Base-by-base conservation (phyloP, 345 rosid species). In the Hibiscus mutabilis region DNA sequence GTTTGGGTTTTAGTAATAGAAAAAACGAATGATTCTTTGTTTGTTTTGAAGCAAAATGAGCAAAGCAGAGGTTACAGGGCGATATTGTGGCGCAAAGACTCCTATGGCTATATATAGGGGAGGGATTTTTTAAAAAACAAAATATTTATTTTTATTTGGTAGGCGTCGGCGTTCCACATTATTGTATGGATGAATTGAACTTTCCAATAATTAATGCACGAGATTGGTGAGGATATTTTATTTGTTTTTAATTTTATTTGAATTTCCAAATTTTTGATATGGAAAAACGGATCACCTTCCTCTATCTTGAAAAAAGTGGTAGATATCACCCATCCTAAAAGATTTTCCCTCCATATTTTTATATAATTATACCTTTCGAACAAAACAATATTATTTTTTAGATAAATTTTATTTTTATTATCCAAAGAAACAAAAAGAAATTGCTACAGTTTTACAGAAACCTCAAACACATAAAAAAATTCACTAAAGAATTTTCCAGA, bases 121-220 rank as follows among this genome's bases (percentile, higher is more conserved):
- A 10, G 24, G 9, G 44, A 5, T 35, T 68, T 53, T 56, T 56
- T 56, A 4, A 4, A 9, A 10, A 21, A 9, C 10, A 0, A 21
- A 22, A 18, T 59, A 12, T 57, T 5, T 22, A 10, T 51, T 55
- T 40, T 42, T 60, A 25, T 22, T 24, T 33, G 74, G 18, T 22
- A 44, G 24, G 58, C 59, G 60, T 55, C 11, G 60, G 14, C 4
- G 25, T 51, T 52, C 25, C 42, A 22, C 6, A 1, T 68, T 57
- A 22, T 73, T 27, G n/a, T 7, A 56, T 14, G n/a, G 33, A 57
- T 21, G 15, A 2, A 37, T 15, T 51, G 16, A 6, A 25, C 15
- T 60, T 15, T 61, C 18, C 71, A 46, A 71, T 59, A 75, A 60
- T 84, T 78, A 81, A 81, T 77, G 87, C 87, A 88, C 87, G 89